Conservation (phyloP, 129 eudicot genomes). For the Saussurea involucrata region DNA sequence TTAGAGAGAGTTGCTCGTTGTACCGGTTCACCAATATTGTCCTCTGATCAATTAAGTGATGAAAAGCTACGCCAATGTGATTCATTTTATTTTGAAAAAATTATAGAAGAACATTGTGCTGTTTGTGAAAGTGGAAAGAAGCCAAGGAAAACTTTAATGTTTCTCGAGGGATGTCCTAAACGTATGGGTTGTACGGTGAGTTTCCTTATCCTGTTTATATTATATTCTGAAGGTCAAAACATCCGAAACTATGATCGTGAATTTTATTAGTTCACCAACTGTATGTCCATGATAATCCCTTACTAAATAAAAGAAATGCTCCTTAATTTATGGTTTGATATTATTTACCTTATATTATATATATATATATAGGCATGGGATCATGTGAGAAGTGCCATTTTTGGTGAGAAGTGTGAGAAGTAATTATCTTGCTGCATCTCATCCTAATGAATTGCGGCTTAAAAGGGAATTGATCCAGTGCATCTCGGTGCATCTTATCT, state of each 20-base stretch:
- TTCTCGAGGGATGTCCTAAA: constrained; percentile 73
- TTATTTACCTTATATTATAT: neutral
- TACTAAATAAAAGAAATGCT: neutral
- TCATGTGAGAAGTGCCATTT: too few relatives aligned
- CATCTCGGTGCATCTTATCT: too few relatives aligned
- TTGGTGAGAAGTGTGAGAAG: too few relatives aligned
- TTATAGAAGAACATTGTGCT: constrained; percentile 72
- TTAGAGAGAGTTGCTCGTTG: constrained; percentile 82
- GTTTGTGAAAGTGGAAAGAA: constrained; percentile 61
- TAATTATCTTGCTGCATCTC: too few relatives aligned
- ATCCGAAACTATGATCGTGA: neutral
- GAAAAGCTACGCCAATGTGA: constrained; percentile 70
- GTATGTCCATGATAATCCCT: neutral
- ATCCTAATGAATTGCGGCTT: too few relatives aligned
- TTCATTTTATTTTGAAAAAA: constrained; percentile 70
- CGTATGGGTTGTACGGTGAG: constrained; percentile 81
- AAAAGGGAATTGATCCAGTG: too few relatives aligned
- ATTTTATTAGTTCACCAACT: neutral
- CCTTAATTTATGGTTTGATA: neutral
- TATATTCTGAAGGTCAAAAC: neutral
- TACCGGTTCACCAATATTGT: constrained; percentile 68
- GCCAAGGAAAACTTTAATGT: constrained; percentile 83
- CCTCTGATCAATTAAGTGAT: constrained; percentile 39
- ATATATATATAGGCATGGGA: too few relatives aligned
- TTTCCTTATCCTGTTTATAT: constrained; percentile 7